Evolutionary conservation across 2,329 filamentous ascomycete species (phyloP).

Genomic region (Exophiala aquamarina): DNA sequence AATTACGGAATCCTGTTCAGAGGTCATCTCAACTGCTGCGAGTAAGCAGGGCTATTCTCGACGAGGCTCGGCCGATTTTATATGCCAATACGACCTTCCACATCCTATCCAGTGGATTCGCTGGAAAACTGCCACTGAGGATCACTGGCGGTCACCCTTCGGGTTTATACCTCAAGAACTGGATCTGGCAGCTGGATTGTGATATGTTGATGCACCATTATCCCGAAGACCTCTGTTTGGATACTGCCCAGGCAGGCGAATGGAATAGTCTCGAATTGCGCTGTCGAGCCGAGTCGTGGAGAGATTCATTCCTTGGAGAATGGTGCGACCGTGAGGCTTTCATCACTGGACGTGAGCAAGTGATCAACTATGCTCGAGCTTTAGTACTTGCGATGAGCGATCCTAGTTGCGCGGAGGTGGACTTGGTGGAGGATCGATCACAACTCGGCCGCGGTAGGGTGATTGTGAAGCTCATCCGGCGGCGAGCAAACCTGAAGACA

Average conservation of each 20-base stretch:
- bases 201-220: constrained; percentile 24
- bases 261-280: constrained; percentile 22
- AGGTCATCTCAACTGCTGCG: constrained; percentile 24
- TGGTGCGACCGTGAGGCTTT: constrained; percentile 26
- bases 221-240: constrained; percentile 16
- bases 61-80: constrained; percentile 24
- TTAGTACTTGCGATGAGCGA: constrained; percentile 20
- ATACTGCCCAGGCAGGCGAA: constrained; percentile 2
- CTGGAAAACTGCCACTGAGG: constrained; percentile 20
- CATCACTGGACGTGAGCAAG: constrained; percentile 18
- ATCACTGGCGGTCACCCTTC: constrained; percentile 16
- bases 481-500: background rate
- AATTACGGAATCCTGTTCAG: constrained; percentile 3
- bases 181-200: constrained; percentile 27
- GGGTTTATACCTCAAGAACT: constrained; percentile 16
- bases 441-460: constrained; percentile 23
- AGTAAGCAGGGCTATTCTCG: constrained; percentile 20
- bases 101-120: constrained; percentile 17
- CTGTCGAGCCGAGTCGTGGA: constrained; percentile 26
- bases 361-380: constrained; percentile 21
- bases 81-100: constrained; percentile 27
- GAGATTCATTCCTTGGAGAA: constrained; percentile 24
- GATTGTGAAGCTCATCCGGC: constrained; percentile 15
- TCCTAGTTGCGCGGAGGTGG: constrained; percentile 1
- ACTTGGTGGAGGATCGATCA: constrained; percentile 21